phyloP scores from a whole-genome alignment of 129 eudicot species.

The Flaveria robusta region DNA sequence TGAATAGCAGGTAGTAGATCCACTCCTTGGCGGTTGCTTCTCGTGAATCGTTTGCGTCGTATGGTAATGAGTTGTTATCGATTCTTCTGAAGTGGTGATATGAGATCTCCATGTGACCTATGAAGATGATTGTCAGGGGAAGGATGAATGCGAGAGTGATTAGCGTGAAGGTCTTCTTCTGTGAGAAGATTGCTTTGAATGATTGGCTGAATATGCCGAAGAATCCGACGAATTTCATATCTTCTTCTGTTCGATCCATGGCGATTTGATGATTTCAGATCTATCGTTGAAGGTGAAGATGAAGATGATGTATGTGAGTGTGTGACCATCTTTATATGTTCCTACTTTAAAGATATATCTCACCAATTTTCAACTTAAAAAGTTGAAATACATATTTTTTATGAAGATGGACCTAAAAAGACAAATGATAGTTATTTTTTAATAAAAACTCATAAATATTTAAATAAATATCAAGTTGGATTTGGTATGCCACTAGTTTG shows the following conservation, averaged over 20 bases:
- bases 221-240: conserved; percentile 38
- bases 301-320: neutral
- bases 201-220: conserved; percentile 38
- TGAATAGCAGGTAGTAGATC: conserved; percentile 38
- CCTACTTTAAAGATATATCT: neutral
- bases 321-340: neutral
- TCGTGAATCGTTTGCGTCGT: neutral
- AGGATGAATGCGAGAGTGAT: conserved; percentile 34
- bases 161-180: conserved; percentile 32
- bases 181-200: conserved; percentile 31
- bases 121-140: conserved; percentile 32
- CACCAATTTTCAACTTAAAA: no score
- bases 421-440: neutral
- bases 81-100: neutral
- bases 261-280: neutral
- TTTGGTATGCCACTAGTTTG: neutral
- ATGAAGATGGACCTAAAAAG: neutral
- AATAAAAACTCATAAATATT: neutral
- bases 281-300: neutral
- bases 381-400: no score
- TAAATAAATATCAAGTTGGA: neutral
- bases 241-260: conserved; percentile 39
- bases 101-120: conserved; percentile 28
- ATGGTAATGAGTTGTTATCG: neutral
- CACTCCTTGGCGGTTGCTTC: conserved; percentile 23